phyloP scores from a whole-genome alignment of 306 rosid species.

The Casuarina glauca region DNA sequence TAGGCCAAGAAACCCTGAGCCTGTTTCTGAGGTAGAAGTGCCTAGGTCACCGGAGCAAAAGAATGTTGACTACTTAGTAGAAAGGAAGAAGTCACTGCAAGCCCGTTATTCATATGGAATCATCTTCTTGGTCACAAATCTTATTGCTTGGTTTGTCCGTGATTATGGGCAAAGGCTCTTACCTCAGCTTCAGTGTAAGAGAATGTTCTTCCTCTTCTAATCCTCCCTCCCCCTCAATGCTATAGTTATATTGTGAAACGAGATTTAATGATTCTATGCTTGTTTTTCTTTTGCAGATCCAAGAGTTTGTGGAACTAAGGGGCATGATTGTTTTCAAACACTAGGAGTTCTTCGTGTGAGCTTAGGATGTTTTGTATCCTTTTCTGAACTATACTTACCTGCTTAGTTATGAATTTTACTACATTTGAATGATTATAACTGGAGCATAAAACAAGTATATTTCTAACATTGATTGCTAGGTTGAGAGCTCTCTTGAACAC shows the following conservation, averaged over 20 bases:
- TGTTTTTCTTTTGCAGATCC: slow-evolving; percentile 48
- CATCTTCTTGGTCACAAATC: slow-evolving; percentile 66
- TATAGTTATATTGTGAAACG: not conserved
- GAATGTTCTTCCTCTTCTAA: slow-evolving; percentile 7
- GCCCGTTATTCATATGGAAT: slow-evolving; percentile 66
- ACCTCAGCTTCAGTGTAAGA: slow-evolving; percentile 64
- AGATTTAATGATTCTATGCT: not conserved
- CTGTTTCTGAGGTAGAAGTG: slow-evolving; percentile 33
- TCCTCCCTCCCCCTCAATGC: not conserved
- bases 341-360: slow-evolving; percentile 86
- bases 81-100: slow-evolving; percentile 49
- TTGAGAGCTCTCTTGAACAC: not conserved
- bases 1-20: slow-evolving; percentile 24
- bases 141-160: slow-evolving; percentile 83
- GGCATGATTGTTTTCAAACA: slow-evolving; percentile 64
- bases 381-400: slow-evolving; percentile 7
- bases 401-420: slow-evolving; percentile 11
- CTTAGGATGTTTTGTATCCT: slow-evolving; percentile 85
- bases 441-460: not conserved
- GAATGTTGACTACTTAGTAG: slow-evolving; percentile 38
- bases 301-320: slow-evolving; percentile 66
- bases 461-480: not conserved
- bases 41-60: slow-evolving; percentile 31
- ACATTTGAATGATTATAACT: not conserved
- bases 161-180: slow-evolving; percentile 71